phyloP scores from a whole-genome alignment of 148 eudicot species.

The Chenopodium quinoa region DNA sequence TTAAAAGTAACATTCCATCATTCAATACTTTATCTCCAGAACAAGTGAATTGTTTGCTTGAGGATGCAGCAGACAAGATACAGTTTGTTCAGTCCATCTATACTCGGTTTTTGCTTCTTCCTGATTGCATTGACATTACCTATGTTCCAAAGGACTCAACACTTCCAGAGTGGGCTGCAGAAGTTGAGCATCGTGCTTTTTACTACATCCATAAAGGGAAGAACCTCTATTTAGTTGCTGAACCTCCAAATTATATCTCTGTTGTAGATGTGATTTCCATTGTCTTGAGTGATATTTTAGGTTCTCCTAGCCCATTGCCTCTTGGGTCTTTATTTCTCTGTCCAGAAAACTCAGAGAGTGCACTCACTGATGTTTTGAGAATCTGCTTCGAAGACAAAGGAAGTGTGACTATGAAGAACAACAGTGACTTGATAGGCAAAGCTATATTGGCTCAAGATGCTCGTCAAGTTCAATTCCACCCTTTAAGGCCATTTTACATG shows the following conservation, averaged over 20 bases:
- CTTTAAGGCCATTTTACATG: conserved; percentile 88
- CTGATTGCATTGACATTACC: conserved; percentile 70
- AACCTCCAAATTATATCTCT: conserved; percentile 81
- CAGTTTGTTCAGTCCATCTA: conserved; percentile 69
- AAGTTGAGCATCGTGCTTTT: conserved; percentile 61
- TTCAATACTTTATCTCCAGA: conserved; percentile 37
- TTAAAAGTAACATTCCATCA: conserved; percentile 36
- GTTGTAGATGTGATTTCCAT: conserved; percentile 66
- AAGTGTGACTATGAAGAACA: conserved; percentile 38
- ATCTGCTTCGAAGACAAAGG: conserved; percentile 52
- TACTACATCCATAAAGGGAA: conserved; percentile 58
- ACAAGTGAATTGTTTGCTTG: conserved; percentile 39
- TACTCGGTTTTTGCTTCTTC: conserved; percentile 81
- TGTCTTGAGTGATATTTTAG: conserved; percentile 70
- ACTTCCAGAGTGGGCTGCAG: conserved; percentile 71
- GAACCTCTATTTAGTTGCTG: conserved; percentile 61
- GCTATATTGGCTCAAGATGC: conserved; percentile 89
- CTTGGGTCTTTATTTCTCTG: conserved; percentile 74
- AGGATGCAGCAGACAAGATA: conserved; percentile 60
- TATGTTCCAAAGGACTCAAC: conserved; percentile 45
- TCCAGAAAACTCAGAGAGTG: conserved; percentile 72
- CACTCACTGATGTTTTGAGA: conserved; percentile 61
- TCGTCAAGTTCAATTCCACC: conserved; percentile 84
- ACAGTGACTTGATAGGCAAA: conserved; percentile 56
- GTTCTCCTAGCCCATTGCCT: conserved; percentile 67